Evolutionary conservation across 2,329 filamentous ascomycete species (phyloP), one percentile per base, ranked within the genome.

Genomic region (Scedosporium aurantiacum): DNA sequence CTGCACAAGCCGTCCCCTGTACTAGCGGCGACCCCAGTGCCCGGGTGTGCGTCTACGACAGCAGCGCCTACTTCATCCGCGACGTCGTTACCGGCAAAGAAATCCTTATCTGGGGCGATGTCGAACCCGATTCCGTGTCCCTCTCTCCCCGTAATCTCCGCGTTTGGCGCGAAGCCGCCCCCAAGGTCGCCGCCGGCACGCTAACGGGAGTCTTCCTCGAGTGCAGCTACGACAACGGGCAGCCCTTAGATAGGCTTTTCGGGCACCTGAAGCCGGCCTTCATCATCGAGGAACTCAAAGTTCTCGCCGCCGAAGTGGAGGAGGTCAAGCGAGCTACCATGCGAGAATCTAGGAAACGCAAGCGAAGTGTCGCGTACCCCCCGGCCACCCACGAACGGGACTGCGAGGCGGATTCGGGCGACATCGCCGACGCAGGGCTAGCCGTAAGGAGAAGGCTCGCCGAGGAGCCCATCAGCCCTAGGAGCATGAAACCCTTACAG

Each of bases 61-160:
- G 90, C 65, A 94, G 91, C 18, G 93, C 91, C 0, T 97, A 92
- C 73, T 97, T 99, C 73, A 89, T 99, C 65, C 88, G 90, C 43
- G 89, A 94, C 63, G 78, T 87, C 40, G 71, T 76, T 0, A 88
- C 85, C 0, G 82, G 83, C 1, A 82, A 82, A 37, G 93, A 99
- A 73, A 83, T 97, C 2, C 82, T 99, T 63, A 89, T 99, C 57
- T 97, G 97, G 70, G 94, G 94, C 18, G 94, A 99, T 66, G 90
- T 97, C 43, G 94, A 99, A 70, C 91, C 94, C 0, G 94, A 99
- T 72, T 87, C 85, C 7, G 75, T 97, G 27, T 95, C 91, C 0
- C 74, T 93, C 1, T 87, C 84, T 1, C 91, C 93, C 1, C 85
- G 92, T 25, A 97, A 94, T 66, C 76, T 81, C n/a, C 78, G 79